These are phyloP conservation scores for Podila clonocystis DNA, from an alignment of 192 early-diverging fungal genomes.

Conservation along the genomic window DNA sequence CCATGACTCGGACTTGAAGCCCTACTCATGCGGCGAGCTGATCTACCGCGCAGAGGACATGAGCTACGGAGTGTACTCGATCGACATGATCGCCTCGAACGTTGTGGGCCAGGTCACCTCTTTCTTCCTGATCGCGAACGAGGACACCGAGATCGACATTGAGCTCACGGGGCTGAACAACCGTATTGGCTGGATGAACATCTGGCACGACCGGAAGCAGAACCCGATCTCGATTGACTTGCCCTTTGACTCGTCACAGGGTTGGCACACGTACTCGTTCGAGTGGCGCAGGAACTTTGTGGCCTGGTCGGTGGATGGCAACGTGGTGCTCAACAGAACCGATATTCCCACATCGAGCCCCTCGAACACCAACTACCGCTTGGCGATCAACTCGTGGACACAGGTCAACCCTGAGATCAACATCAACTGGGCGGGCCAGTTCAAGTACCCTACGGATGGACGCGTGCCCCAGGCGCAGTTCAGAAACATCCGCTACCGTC, in stretches of 20 bases:
- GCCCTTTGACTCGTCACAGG: conserved; percentile 37
- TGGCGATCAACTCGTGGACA: conserved; percentile 43
- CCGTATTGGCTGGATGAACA: conserved; percentile 38
- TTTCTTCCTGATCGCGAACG: conserved; percentile 46
- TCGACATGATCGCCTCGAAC: conserved; percentile 48
- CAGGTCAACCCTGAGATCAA: conserved; percentile 40
- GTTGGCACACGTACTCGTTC: conserved; percentile 40
- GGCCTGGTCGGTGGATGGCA: conserved; percentile 32
- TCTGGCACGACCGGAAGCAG: conserved; percentile 31
- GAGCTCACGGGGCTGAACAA: conserved; percentile 46
- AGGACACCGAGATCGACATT: conserved; percentile 34
- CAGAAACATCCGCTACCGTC: conserved; percentile 39
- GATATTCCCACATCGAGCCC: conserved; percentile 32
- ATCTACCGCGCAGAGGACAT: conserved; percentile 23
- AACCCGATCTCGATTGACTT: conserved; percentile 39
- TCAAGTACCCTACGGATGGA: conserved; percentile 26
- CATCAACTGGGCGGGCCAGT: conserved; percentile 38
- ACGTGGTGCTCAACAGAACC: conserved; percentile 28
- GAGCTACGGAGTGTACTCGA: conserved; percentile 36
- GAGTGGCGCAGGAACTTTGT: conserved; percentile 44
- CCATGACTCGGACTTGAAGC: conserved; percentile 38
- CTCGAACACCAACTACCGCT: conserved; percentile 18
- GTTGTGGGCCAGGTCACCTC: conserved; percentile 43
- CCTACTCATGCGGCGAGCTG: conserved; percentile 37
- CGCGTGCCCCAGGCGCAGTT: conserved; percentile 25